Evolutionary conservation across 2,329 filamentous ascomycete species (phyloP).

Genomic region (Penicillium sp.): DNA sequence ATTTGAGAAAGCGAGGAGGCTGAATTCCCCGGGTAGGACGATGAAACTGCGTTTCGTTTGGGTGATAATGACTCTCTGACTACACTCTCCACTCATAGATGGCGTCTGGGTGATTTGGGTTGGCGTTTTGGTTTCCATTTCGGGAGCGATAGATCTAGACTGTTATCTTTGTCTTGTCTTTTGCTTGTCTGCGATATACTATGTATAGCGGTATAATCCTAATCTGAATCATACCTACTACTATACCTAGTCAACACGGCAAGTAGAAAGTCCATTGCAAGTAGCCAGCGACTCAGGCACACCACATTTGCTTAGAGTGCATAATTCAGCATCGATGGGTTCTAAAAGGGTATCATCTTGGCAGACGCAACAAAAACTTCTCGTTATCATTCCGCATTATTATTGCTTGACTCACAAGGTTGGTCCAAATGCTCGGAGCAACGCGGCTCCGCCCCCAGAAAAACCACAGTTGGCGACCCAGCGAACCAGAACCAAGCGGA

Average conservation of each 20-base stretch:
- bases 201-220: not conserved
- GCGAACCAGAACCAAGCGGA: not conserved
- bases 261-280: not conserved
- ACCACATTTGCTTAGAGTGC: no score
- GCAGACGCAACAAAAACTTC: not conserved
- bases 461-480: not conserved
- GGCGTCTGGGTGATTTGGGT: not conserved
- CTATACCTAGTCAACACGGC: not conserved
- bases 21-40: not conserved
- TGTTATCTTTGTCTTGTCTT: not conserved
- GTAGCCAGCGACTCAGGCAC: not conserved
- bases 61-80: not conserved
- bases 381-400: not conserved
- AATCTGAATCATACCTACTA: not conserved
- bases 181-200: not conserved
- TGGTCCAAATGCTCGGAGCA: not conserved
- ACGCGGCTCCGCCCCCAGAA: not conserved
- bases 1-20: not conserved
- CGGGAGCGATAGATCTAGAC: slow-evolving; percentile 10
- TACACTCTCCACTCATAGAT: slow-evolving; percentile 11
- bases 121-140: not conserved
- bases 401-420: not conserved
- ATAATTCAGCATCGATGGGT: no score
- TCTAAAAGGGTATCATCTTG: no score
- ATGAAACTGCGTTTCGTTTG: not conserved